Evolutionary conservation across 2,329 filamentous ascomycete species (phyloP).

Genomic region (Pestalotiopsis fici): DNA sequence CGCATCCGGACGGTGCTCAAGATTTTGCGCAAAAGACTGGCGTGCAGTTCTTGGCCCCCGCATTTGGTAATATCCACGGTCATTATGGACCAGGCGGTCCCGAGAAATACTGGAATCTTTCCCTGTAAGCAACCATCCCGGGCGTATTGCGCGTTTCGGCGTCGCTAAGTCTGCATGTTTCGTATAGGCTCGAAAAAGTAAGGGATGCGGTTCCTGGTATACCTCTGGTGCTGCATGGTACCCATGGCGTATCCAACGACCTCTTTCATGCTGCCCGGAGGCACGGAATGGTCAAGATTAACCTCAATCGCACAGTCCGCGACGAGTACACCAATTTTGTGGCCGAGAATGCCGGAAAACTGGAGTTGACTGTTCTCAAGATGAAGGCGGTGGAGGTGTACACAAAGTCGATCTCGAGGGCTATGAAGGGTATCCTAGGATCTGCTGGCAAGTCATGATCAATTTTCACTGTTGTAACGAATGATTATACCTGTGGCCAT

Average conservation of each 20-base stretch:
- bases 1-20: conserved; percentile 58
- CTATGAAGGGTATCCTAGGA: not conserved
- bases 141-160: not conserved
- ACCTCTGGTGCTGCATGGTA: conserved; percentile 18
- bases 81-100: conserved; percentile 59
- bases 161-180: not conserved
- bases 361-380: conserved; percentile 12
- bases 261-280: conserved; percentile 16
- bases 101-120: conserved; percentile 35
- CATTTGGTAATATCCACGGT: conserved; percentile 66
- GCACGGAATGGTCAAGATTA: conserved; percentile 23
- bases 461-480: not conserved
- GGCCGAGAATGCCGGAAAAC: conserved; percentile 8
- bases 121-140: conserved; percentile 21
- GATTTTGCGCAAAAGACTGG: conserved; percentile 59
- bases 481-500: too few relatives aligned
- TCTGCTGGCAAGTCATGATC: conserved; percentile 1
- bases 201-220: not conserved
- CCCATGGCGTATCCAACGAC: conserved; percentile 20
- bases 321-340: conserved; percentile 23
- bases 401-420: not conserved
- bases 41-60: conserved; percentile 64
- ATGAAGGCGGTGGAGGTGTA: not conserved
- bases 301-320: conserved; percentile 24
- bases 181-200: not conserved